Base-by-base conservation (phyloP, 169 alveolate genomes). In the Theileria parva region DNA sequence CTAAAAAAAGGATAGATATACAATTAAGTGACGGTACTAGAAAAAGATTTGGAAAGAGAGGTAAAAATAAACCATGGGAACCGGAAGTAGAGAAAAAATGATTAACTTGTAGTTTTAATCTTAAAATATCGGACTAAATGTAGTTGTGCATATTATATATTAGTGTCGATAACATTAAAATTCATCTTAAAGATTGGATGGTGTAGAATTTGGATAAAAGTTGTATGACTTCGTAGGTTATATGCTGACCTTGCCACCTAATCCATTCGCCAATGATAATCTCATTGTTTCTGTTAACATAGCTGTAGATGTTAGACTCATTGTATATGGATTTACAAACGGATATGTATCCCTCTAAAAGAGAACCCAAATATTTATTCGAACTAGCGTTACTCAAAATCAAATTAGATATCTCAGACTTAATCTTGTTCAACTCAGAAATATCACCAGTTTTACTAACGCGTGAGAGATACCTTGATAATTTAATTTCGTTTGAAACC, bases 261-360 rank as follows among this genome's bases (percentile, higher is more conserved):
- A 69, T 57, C 77, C 77, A 69, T 23, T 69, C 77, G 30, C 77
- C 77, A 19, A 69, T 27, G 27, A 69, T 19, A 69, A 28, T 28
- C 37, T 28, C 66, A 25, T 57, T 51, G 66, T 69, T 25, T 69
- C 51, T 60, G 59, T 17, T 23, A 17, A 64, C 23, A 21, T 17
- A 32, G 11, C 34, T 34, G 50, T 30, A 21, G 8, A 64, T 64
- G 23, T 30, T 32, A 15, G 72, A 64, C 72, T 64, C 72, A 15
- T 30, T 17, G 53, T 5, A 21, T 4, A 64, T 64, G 53, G 27
- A 23, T 60, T 64, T 64, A 21, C 72, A 64, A 21, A 64, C 57
- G 9, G 72, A 64, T 21, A 64, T 34, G 53, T 64, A 64, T 8
- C 72, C 72, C 12, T 64, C 34, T 17, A 64, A 17, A 4, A 64